Conservation (phyloP, 139 green algal genomes). For the Picochlorum sp. region DNA sequence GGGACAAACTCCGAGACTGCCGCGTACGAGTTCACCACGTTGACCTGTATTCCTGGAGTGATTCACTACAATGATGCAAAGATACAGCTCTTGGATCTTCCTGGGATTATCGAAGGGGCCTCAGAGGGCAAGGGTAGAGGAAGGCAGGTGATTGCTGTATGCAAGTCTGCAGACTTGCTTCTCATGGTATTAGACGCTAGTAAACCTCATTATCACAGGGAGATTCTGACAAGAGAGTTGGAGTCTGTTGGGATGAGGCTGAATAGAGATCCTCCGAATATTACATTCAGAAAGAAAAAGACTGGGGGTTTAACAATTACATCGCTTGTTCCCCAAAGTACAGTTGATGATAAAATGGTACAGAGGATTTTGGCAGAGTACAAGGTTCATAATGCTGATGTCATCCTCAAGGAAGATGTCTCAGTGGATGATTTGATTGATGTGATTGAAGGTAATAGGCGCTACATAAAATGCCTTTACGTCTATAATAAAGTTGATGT, state of each 20-base stretch:
- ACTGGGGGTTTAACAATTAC: slow-evolving; percentile 89
- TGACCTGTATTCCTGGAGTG: slow-evolving; percentile 89
- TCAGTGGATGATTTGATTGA: slow-evolving; percentile 95
- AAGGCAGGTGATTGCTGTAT: slow-evolving; percentile 95
- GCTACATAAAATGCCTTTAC: slow-evolving; percentile 92
- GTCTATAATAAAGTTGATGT: slow-evolving; percentile 98
- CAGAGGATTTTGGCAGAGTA: slow-evolving; percentile 85
- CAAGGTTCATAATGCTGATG: slow-evolving; percentile 87
- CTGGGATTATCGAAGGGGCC: slow-evolving; percentile 98
- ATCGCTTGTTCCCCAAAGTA: slow-evolving; percentile 68
- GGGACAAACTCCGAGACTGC: slow-evolving; percentile 78
- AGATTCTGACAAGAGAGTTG: slow-evolving; percentile 94
- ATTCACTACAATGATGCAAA: slow-evolving; percentile 99
- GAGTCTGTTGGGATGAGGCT: slow-evolving; percentile 88
- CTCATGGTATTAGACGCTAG: slow-evolving; percentile 99
- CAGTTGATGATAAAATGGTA: slow-evolving; percentile 89
- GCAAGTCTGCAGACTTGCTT: slow-evolving; percentile 94
- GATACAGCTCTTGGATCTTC: slow-evolving; percentile 98
- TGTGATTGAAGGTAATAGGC: slow-evolving; percentile 90
- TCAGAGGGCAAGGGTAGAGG: slow-evolving; percentile 88
- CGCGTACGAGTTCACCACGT: slow-evolving; percentile 98
- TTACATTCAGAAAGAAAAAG: slow-evolving; percentile 96
- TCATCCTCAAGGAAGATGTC: slow-evolving; percentile 85
- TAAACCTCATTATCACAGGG: slow-evolving; percentile 80
- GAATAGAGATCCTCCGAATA: slow-evolving; percentile 75